Conservation (phyloP, 371 early-diverging fungal genomes). For the Dentiscutata heterogama region DNA sequence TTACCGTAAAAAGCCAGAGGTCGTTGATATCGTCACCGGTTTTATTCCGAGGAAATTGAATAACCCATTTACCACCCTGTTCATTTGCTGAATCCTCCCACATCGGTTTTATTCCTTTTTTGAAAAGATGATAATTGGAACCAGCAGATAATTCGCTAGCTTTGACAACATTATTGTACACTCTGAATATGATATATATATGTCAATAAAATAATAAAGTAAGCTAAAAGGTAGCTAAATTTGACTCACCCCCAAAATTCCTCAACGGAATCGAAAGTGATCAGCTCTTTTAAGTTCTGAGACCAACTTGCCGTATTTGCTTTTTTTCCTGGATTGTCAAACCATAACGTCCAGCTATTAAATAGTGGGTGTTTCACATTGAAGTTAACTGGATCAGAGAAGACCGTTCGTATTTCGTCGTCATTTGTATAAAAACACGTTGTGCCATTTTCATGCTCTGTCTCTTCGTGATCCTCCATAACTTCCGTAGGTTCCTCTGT, state of each 20-base stretch:
- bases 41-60: constrained; percentile 80
- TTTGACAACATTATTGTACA: constrained; percentile 89
- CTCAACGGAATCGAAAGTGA: constrained; percentile 90
- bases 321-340: constrained; percentile 87
- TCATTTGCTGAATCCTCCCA: constrained; percentile 99
- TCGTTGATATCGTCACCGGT: constrained; percentile 81
- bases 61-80: constrained; percentile 97
- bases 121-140: constrained; percentile 97
- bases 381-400: constrained; percentile 72
- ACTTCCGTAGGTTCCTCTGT: not conserved
- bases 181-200: constrained; percentile 57
- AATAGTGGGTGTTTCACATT: constrained; percentile 92
- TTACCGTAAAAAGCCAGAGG: constrained; percentile 88
- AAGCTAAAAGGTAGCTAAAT: not conserved
- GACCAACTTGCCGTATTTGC: constrained; percentile 85
- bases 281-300: constrained; percentile 86
- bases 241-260: constrained; percentile 93
- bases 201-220: constrained; percentile 11
- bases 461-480: not conserved
- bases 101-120: constrained; percentile 96
- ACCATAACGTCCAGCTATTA: constrained; percentile 94
- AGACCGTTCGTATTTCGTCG: constrained; percentile 57
- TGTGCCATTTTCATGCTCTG: constrained; percentile 1
- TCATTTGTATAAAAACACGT: constrained; percentile 5
- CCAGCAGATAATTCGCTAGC: constrained; percentile 82